Percentiles rank a stretch among this genome's conserved stretches.
Conservation (phyloP, 2,329 filamentous ascomycete species). For the Drechslerella dactyloides region DNA sequence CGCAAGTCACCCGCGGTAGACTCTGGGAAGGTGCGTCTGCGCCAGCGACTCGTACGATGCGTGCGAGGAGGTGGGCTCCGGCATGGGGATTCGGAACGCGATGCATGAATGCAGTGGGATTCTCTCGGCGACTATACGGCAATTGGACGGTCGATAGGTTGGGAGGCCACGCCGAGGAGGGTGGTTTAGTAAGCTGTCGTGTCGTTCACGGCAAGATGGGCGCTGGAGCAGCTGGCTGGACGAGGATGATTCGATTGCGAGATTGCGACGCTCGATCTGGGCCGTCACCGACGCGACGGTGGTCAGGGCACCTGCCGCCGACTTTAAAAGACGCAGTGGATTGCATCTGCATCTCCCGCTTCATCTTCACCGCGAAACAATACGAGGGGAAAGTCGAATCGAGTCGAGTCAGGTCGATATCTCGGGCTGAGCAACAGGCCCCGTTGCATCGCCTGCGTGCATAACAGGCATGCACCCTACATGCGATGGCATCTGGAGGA, state of each 20-base stretch:
- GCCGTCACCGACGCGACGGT: conserved; percentile 9
- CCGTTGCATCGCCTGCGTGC: conserved; percentile 35
- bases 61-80: too few relatives aligned
- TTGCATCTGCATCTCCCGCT: too few relatives aligned
- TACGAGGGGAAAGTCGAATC: too few relatives aligned
- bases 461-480: conserved; percentile 2
- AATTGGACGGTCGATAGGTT: conserved; percentile 8
- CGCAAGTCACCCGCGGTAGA: background rate
- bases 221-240: too few relatives aligned
- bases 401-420: too few relatives aligned
- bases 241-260: conserved; percentile 20
- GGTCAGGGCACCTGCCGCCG: conserved; percentile 37
- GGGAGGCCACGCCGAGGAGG: too few relatives aligned
- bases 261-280: conserved; percentile 34
- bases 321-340: conserved; percentile 35
- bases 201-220: too few relatives aligned
- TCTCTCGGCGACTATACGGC: conserved; percentile 11
- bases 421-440: conserved; percentile 34
- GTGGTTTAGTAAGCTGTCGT: too few relatives aligned
- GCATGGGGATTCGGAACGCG: conserved; percentile 14
- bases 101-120: conserved; percentile 19
- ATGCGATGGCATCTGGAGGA: conserved; percentile 17
- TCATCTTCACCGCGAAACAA: conserved; percentile 1
- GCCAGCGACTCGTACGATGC: background rate
- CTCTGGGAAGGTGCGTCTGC: background rate